Percentiles rank a stretch among this genome's conserved stretches.
Evolutionary conservation across 1,139 yeast species (phyloP).

Genomic region (Kurtzmaniella natalensis): DNA sequence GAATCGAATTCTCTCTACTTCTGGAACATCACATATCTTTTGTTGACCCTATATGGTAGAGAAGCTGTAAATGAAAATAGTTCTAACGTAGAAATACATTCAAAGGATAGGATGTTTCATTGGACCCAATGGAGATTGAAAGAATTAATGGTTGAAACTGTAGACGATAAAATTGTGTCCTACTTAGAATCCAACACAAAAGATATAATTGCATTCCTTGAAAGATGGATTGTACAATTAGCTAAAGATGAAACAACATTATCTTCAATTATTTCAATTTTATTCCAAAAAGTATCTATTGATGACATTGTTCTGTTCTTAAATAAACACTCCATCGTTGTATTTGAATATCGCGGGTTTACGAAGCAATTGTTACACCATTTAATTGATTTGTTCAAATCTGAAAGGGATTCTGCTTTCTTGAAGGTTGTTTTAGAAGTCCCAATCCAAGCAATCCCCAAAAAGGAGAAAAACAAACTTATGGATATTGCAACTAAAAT

Average conservation of each 20-base stretch:
- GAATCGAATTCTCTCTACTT: constrained; percentile 14
- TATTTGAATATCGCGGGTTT: constrained; percentile 44
- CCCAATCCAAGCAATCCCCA: constrained; percentile 51
- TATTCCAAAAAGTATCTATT: constrained; percentile 10
- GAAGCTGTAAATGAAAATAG: constrained; percentile 15
- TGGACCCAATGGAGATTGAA: constrained; percentile 1
- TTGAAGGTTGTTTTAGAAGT: constrained; percentile 17
- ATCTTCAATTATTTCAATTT: constrained; percentile 11
- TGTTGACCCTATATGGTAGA: constrained; percentile 45
- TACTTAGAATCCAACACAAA: constrained; percentile 1
- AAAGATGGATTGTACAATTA: constrained; percentile 53
- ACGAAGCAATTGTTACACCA: constrained; percentile 23
- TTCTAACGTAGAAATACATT: neutral
- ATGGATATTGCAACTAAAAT: constrained; percentile 27
- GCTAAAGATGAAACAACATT: constrained; percentile 29
- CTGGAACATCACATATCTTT: constrained; percentile 46
- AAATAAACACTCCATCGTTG: constrained; percentile 12
- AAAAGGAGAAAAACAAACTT: constrained; percentile 31
- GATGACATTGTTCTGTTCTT: constrained; percentile 17
- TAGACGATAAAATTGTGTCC: neutral
- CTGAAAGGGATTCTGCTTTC: constrained; percentile 3
- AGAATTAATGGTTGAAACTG: neutral
- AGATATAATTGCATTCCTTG: constrained; percentile 18
- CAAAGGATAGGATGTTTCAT: neutral
- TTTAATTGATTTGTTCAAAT: constrained; percentile 8